A percentile compares a stretch with the other conserved stretches of the same genome.
These are phyloP conservation scores for Colletotrichum trifolii DNA, from an alignment of 2,329 filamentous ascomycete genomes.

Conservation along the genomic window DNA sequence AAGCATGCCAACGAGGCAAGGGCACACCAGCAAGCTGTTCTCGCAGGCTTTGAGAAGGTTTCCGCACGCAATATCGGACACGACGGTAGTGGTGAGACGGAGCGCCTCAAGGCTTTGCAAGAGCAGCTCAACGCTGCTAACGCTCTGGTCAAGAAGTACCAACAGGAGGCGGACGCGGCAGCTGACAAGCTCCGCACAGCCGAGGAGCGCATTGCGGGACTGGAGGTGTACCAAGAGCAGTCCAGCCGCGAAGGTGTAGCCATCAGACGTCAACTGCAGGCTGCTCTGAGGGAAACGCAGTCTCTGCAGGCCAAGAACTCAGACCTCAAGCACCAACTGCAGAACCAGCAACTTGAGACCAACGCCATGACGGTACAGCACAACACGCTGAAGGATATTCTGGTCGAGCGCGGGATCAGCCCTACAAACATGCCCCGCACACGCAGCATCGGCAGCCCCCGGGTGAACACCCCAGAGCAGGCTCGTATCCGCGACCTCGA, in stretches of 20 bases:
- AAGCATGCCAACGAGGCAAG: slow-evolving; percentile 88
- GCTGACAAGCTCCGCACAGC: slow-evolving; percentile 91
- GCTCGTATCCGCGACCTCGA: slow-evolving; percentile 86
- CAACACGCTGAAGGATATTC: slow-evolving; percentile 90
- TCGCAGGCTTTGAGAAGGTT: slow-evolving; percentile 84
- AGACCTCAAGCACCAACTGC: slow-evolving; percentile 84
- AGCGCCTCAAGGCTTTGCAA: slow-evolving; percentile 80
- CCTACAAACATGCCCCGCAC: slow-evolving; percentile 77
- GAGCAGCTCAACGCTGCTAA: slow-evolving; percentile 84
- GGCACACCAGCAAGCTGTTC: slow-evolving; percentile 83
- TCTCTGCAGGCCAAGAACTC: slow-evolving; percentile 82
- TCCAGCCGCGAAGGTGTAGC: slow-evolving; percentile 91
- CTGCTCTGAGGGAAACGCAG: slow-evolving; percentile 84
- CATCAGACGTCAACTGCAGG: slow-evolving; percentile 90
- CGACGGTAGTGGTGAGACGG: slow-evolving; percentile 62
- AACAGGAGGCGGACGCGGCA: slow-evolving; percentile 86
- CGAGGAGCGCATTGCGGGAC: slow-evolving; percentile 94
- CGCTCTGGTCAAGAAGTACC: slow-evolving; percentile 85
- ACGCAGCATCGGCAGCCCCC: slow-evolving; percentile 78
- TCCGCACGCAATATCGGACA: slow-evolving; percentile 63
- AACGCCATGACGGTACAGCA: slow-evolving; percentile 94
- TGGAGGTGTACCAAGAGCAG: slow-evolving; percentile 98
- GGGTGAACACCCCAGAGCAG: slow-evolving; percentile 83
- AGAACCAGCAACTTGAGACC: slow-evolving; percentile 90
- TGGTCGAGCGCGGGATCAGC: slow-evolving; percentile 89